These are phyloP conservation scores for Hanseniaspora nectarophila DNA, from an alignment of 805 yeast species.

Conservation along the genomic window DNA sequence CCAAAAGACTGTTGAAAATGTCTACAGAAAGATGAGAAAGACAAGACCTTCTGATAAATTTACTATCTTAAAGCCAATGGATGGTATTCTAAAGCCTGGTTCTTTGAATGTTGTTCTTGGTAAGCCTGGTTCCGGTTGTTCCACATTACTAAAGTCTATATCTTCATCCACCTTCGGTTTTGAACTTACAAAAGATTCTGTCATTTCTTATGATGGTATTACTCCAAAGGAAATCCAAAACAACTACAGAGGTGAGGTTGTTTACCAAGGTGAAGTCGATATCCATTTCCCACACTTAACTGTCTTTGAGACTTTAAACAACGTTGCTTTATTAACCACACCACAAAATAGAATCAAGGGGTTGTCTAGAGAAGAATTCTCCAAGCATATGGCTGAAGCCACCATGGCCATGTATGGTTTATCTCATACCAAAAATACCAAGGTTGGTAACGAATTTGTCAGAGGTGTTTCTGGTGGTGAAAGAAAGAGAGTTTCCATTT, in stretches of 20 bases:
- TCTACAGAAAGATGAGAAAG: conserved; percentile 21
- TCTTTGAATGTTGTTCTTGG: conserved; percentile 60
- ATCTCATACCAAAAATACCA: conserved; percentile 46
- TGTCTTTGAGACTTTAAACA: conserved; percentile 52
- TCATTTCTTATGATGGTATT: conserved; percentile 45
- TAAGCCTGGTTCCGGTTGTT: conserved; percentile 70
- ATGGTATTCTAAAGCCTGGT: conserved; percentile 50
- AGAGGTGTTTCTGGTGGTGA: conserved; percentile 81
- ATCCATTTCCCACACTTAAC: conserved; percentile 56
- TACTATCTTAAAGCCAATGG: conserved; percentile 54
- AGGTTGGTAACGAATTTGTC: conserved; percentile 49
- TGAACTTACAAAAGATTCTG: conserved; percentile 36
- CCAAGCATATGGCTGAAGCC: conserved; percentile 43
- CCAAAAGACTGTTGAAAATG: conserved; percentile 23
- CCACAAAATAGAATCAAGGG: conserved; percentile 53
- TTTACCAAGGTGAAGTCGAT: conserved; percentile 61
- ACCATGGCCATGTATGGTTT: conserved; percentile 49
- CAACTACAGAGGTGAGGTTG: conserved; percentile 56
- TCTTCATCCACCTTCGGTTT: conserved; percentile 52
- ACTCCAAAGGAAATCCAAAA: conserved; percentile 38
- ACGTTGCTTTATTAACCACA: conserved; percentile 51
- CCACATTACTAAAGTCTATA: conserved; percentile 51
- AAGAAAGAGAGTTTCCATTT: conserved; percentile 71
- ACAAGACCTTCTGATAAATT: conserved; percentile 28
- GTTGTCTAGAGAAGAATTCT: conserved; percentile 42